phyloP scores from a whole-genome alignment of 2,329 filamentous ascomycete genomes.

The Calonectria multiphialidica region DNA sequence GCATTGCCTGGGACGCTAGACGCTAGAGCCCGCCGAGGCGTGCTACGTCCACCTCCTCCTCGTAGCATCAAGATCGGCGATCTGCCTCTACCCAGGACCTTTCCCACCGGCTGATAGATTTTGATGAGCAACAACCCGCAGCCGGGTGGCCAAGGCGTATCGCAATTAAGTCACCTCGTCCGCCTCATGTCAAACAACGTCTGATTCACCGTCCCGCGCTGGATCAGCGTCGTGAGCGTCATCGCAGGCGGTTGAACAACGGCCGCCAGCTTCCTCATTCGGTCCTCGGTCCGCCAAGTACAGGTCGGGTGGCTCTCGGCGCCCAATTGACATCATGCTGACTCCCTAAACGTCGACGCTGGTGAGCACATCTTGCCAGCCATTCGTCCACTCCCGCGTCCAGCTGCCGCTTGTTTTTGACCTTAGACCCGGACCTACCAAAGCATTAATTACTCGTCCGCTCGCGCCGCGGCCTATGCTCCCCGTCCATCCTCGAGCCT shows the following conservation, averaged over 20 bases:
- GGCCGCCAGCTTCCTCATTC: conserved; percentile 35
- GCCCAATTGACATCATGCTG: conserved; percentile 42
- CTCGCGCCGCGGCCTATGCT: neutral
- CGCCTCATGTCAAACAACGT: conserved; percentile 12
- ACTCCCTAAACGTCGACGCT: conserved; percentile 22
- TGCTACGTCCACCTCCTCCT: conserved; percentile 17
- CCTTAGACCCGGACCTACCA: conserved; percentile 1
- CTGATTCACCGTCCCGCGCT: conserved; percentile 15
- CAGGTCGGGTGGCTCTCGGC: conserved; percentile 29
- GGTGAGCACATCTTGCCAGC: neutral
- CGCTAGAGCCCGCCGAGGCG: conserved; percentile 19
- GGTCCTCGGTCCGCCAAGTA: conserved; percentile 30
- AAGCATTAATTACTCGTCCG: conserved; percentile 4
- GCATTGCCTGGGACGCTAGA: conserved; percentile 12
- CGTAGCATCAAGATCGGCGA: conserved; percentile 37
- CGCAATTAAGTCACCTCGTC: conserved; percentile 19
- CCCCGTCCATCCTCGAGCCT: conserved; percentile 16
- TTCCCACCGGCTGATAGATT: conserved; percentile 11
- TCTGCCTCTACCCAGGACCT: conserved; percentile 22
- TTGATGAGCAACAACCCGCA: conserved; percentile 26
- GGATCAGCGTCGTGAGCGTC: conserved; percentile 24
- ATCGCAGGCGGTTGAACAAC: conserved; percentile 13
- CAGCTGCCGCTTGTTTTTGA: neutral
- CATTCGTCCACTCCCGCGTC: conserved; percentile 25
- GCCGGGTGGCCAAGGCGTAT: conserved; percentile 13